These are phyloP conservation scores for Fusarium irregulare DNA, from an alignment of 2,329 filamentous ascomycete species.

Conservation along the genomic window DNA sequence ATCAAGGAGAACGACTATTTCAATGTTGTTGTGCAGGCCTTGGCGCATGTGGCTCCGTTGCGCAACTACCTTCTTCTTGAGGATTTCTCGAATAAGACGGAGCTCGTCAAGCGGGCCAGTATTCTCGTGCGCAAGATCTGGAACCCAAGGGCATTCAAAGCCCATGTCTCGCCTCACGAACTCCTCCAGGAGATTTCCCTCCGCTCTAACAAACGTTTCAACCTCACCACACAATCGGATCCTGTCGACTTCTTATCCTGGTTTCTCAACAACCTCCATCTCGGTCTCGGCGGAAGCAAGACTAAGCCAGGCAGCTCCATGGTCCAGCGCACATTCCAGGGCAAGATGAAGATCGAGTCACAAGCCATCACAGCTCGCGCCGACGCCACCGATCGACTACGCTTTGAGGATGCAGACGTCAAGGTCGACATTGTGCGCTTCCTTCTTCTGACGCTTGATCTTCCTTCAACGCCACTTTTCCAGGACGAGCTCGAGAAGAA, in stretches of 20 bases:
- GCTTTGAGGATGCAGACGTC: slow-evolving; percentile 90
- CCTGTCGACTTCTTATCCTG: slow-evolving; percentile 96
- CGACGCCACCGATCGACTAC: slow-evolving; percentile 85
- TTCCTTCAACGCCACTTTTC: slow-evolving; percentile 92
- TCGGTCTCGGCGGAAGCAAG: slow-evolving; percentile 89
- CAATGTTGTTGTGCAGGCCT: slow-evolving; percentile 91
- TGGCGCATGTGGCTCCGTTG: slow-evolving; percentile 89
- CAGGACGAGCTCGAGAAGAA: slow-evolving; percentile 95
- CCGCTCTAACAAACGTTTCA: slow-evolving; percentile 91
- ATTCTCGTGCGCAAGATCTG: slow-evolving; percentile 96
- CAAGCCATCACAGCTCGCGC: slow-evolving; percentile 93
- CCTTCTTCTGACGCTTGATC: slow-evolving; percentile 91
- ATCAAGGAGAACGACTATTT: slow-evolving; percentile 99
- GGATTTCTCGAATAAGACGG: slow-evolving; percentile 75
- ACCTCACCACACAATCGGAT: slow-evolving; percentile 89
- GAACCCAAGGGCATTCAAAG: slow-evolving; percentile 96
- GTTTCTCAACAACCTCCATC: slow-evolving; percentile 96
- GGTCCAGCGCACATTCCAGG: slow-evolving; percentile 93
- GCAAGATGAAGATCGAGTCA: slow-evolving; percentile 89
- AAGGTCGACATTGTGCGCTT: slow-evolving; percentile 82
- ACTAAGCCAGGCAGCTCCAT: slow-evolving; percentile 87
- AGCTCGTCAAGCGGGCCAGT: slow-evolving; percentile 88
- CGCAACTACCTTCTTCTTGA: slow-evolving; percentile 94
- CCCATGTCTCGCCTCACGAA: slow-evolving; percentile 96
- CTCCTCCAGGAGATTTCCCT: slow-evolving; percentile 94